Evolutionary conservation across 768 basidiomycete species (phyloP).

Genomic region (Boletus patriciae): DNA sequence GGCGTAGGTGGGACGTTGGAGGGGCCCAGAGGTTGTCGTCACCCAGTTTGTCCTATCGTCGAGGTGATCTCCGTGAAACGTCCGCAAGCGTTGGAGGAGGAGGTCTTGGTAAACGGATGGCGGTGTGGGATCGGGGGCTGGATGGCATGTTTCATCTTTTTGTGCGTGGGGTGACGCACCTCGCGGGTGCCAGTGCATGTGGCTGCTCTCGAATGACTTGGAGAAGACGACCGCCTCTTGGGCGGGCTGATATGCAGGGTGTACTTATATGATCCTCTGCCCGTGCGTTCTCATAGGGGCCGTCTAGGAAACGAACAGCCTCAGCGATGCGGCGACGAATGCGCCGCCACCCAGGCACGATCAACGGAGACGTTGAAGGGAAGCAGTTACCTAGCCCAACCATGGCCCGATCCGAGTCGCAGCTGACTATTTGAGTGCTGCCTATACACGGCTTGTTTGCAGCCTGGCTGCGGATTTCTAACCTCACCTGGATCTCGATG

Average conservation of each 20-base stretch:
- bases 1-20: constrained; percentile 6
- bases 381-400: too few species aligned
- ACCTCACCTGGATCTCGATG: too few species aligned
- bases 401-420: neutral
- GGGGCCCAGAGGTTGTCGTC: constrained; percentile 1
- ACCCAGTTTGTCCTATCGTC: constrained; percentile 4
- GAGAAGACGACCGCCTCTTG: neutral
- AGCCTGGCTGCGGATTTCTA: too few species aligned
- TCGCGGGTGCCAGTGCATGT: neutral
- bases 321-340: neutral
- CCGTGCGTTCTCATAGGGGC: neutral
- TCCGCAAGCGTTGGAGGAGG: neutral
- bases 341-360: neutral
- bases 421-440: neutral
- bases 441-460: too few species aligned
- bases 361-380: neutral
- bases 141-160: neutral
- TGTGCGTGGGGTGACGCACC: neutral
- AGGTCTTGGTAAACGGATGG: constrained; percentile 5
- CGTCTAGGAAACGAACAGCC: neutral
- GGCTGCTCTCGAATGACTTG: neutral
- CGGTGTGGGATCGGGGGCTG: neutral
- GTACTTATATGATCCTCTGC: neutral
- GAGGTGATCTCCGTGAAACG: neutral
- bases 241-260: neutral